Evolutionary conservation across 495 filamentous ascomycete species (phyloP).

Genomic region (Sporormia fimetaria): DNA sequence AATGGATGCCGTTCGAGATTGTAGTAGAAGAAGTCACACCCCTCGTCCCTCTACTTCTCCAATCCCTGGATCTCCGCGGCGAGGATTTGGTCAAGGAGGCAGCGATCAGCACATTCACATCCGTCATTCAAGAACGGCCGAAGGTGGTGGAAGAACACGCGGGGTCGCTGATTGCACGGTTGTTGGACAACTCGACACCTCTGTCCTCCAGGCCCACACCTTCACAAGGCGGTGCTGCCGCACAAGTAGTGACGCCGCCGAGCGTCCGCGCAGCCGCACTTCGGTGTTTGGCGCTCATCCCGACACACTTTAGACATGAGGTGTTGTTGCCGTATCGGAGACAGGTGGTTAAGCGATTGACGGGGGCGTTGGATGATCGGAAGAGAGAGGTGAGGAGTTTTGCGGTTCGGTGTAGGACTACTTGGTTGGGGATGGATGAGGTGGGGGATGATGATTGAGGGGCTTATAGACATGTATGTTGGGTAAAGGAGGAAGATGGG

Average conservation of each 20-base stretch:
- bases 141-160: constrained; percentile 47
- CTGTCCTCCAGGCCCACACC: constrained; percentile 17
- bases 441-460: constrained; percentile 39
- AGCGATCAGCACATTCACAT: constrained; percentile 49
- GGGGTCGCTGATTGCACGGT: constrained; percentile 45
- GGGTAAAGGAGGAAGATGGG: no score
- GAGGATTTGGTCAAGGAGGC: constrained; percentile 46
- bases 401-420: constrained; percentile 55
- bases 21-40: constrained; percentile 48
- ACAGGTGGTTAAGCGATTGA: constrained; percentile 45
- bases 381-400: constrained; percentile 56
- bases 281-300: constrained; percentile 46
- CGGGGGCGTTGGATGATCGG: constrained; percentile 50
- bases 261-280: constrained; percentile 44
- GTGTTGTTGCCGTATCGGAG: constrained; percentile 47
- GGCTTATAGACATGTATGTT: no score
- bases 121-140: constrained; percentile 49
- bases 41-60: constrained; percentile 57
- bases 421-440: constrained; percentile 57
- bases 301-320: constrained; percentile 35
- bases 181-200: constrained; percentile 38
- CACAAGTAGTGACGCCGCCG: constrained; percentile 13
- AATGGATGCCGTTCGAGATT: constrained; percentile 47
- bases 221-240: constrained; percentile 1
- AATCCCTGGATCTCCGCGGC: constrained; percentile 51